These are phyloP conservation scores for Pugionium cornutum DNA, from an alignment of 345 rosid genomes.

Conservation along the genomic window DNA sequence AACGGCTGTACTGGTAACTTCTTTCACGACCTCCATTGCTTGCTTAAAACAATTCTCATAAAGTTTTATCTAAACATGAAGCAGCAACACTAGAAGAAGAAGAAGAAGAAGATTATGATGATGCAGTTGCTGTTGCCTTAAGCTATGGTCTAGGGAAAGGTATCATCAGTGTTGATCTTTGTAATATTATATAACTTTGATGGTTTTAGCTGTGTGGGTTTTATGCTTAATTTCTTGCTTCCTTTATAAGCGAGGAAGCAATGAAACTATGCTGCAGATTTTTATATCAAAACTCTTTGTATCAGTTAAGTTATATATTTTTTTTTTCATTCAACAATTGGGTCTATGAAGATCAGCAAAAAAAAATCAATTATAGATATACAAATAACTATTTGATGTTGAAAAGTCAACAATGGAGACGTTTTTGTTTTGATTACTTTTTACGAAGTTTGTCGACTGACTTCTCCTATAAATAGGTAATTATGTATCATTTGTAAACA, in stretches of 20 bases:
- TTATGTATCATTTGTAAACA: too few species aligned
- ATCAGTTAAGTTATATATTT: constrained; percentile 17
- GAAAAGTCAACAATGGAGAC: too few species aligned
- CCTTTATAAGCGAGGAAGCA: constrained; percentile 6
- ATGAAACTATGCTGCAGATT: constrained; percentile 15
- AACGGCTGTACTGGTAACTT: constrained; percentile 64
- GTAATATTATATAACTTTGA: constrained; percentile 33
- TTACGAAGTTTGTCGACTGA: too few species aligned
- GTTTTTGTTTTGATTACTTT: too few species aligned
- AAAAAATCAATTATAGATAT: too few species aligned
- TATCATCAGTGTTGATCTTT: constrained; percentile 4
- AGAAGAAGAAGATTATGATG: too few species aligned
- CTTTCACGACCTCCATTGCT: constrained; percentile 52
- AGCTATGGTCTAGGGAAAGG: constrained; percentile 1
- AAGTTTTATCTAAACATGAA: neutral
- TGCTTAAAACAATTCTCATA: constrained; percentile 39
- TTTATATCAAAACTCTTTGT: constrained; percentile 22
- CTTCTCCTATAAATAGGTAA: too few species aligned
- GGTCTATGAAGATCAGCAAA: neutral
- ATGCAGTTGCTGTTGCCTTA: neutral
- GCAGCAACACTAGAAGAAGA: neutral
- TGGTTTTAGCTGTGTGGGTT: constrained; percentile 32
- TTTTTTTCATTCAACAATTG: constrained; percentile 6
- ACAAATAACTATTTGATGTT: too few species aligned
- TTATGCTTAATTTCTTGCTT: constrained; percentile 25